Percentiles rank a stretch among this genome's conserved stretches.
phyloP scores from a whole-genome alignment of 495 filamentous ascomycete genomes.

The Hypoxylon rickii region DNA sequence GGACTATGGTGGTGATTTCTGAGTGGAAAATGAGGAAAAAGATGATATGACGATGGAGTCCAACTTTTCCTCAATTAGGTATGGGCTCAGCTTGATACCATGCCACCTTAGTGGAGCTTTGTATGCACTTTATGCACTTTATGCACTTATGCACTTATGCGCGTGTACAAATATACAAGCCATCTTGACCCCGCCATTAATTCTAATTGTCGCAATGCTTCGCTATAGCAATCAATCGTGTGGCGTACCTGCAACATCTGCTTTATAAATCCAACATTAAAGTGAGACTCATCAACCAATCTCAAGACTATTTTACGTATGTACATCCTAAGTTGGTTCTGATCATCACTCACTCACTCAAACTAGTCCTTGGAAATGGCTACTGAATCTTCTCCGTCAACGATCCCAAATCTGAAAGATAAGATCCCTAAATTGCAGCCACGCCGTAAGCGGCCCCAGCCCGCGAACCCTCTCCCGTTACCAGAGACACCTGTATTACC shows the following conservation, averaged over 20 bases:
- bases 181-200: slow-evolving; percentile 10
- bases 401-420: slow-evolving; percentile 62
- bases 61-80: slow-evolving; percentile 23
- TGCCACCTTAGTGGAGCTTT: no score
- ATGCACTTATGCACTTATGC: no score
- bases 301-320: no score
- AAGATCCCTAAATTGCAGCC: slow-evolving; percentile 72
- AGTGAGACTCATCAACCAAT: background rate
- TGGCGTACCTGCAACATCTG: background rate
- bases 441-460: slow-evolving; percentile 58
- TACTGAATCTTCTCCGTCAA: slow-evolving; percentile 35
- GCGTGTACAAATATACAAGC: background rate
- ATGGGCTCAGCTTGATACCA: no score
- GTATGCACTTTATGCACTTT: no score
- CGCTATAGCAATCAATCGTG: slow-evolving; percentile 7
- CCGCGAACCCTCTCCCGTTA: slow-evolving; percentile 62
- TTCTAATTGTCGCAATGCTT: no score
- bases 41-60: slow-evolving; percentile 25
- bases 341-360: no score
- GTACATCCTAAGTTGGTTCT: no score
- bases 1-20: background rate
- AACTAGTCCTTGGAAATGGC: slow-evolving; percentile 19
- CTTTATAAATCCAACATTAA: slow-evolving; percentile 21
- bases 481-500: slow-evolving; percentile 76
- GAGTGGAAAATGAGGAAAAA: background rate